Conservation (phyloP, 202 grass and related monocot species). For the Eragrostis tef region DNA sequence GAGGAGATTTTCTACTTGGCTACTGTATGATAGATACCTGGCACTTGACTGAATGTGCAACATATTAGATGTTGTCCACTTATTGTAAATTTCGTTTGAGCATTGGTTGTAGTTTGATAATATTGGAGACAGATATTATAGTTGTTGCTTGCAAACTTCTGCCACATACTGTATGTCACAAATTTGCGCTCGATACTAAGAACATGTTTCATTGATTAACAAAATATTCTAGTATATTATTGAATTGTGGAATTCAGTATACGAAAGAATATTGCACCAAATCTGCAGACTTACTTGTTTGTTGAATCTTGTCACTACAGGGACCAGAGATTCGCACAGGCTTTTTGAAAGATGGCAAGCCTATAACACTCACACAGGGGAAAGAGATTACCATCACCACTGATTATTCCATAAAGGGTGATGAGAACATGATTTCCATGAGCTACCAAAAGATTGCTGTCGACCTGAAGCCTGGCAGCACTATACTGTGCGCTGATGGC, state of each 20-base stretch:
- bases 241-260: conserved; percentile 2
- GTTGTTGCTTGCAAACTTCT: not conserved
- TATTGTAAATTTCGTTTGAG: not conserved
- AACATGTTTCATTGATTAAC: not conserved
- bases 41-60: not conserved
- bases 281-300: too few relatives aligned
- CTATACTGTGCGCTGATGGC: conserved; percentile 73
- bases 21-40: not conserved
- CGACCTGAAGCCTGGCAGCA: conserved; percentile 67
- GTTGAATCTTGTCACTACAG: conserved; percentile 28
- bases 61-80: not conserved
- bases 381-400: conserved; percentile 76
- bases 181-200: not conserved
- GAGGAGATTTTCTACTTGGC: too few relatives aligned
- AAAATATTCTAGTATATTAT: conserved; percentile 13
- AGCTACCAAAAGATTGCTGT: conserved; percentile 72
- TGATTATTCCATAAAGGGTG: conserved; percentile 68
- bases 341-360: conserved; percentile 71
- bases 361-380: conserved; percentile 57
- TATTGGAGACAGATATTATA: not conserved
- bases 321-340: conserved; percentile 88
- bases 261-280: not conserved
- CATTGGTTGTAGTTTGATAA: not conserved
- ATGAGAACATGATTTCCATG: conserved; percentile 79
- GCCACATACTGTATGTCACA: not conserved